Evolutionary conservation across 345 rosid genomes (phyloP).

Genomic region (Nephelium lappaceum): DNA sequence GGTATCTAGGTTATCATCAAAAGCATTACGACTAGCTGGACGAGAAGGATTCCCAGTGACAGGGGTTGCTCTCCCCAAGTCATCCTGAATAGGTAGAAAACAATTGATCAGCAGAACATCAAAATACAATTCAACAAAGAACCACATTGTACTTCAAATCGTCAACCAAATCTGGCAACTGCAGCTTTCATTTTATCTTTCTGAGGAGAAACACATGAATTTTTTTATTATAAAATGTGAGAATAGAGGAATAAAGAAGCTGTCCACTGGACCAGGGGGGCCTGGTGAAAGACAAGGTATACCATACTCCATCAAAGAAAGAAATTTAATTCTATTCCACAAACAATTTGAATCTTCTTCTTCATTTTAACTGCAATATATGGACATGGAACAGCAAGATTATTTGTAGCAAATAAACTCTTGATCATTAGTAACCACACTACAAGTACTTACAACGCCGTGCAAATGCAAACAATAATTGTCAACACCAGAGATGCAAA

Average conservation of each 20-base stretch:
- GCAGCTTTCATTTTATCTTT: neutral
- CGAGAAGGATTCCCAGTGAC: conserved; percentile 58
- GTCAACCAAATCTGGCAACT: neutral
- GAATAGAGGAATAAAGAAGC: neutral
- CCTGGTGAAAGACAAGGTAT: neutral
- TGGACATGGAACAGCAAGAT: neutral
- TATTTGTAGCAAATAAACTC: neutral
- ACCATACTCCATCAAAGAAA: neutral
- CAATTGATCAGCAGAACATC: conserved; percentile 12
- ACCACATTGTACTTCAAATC: neutral
- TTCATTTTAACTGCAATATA: neutral
- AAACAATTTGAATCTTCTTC: neutral
- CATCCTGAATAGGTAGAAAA: conserved; percentile 53
- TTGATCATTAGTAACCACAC: neutral
- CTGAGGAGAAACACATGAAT: neutral
- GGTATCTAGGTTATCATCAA: conserved; percentile 57
- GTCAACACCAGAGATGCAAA: neutral
- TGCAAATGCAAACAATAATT: no score
- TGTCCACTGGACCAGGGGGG: neutral
- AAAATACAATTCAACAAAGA: neutral
- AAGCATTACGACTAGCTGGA: conserved; percentile 79
- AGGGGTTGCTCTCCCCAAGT: conserved; percentile 45
- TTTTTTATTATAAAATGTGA: neutral
- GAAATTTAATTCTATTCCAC: neutral
- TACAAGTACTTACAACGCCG: neutral